Conservation (phyloP, 148 eudicot species). For the Diospyros kaki region DNA sequence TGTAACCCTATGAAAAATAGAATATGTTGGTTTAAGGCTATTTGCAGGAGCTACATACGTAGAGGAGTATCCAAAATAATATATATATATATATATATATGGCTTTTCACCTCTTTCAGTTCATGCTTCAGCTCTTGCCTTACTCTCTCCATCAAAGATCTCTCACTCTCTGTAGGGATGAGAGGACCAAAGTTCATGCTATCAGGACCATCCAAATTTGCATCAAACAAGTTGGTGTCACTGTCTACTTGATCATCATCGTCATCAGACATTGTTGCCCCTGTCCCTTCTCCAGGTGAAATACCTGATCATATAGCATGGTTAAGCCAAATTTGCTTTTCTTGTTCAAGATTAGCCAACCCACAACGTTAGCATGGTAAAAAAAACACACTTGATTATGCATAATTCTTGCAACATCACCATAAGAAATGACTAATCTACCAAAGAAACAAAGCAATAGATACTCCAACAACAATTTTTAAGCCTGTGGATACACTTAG, state of each 20-base stretch:
- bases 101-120: constrained; percentile 55
- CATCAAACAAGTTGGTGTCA: constrained; percentile 66
- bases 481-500: too few relatives aligned
- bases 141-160: constrained; percentile 95
- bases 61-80: background rate
- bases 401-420: too few relatives aligned
- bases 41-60: background rate
- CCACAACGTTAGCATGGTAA: too few relatives aligned
- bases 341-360: too few relatives aligned
- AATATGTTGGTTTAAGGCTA: background rate
- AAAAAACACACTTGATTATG: too few relatives aligned
- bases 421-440: too few relatives aligned
- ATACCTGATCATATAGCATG: constrained; percentile 51
- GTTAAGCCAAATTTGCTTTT: background rate
- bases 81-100: too few relatives aligned
- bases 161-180: constrained; percentile 76
- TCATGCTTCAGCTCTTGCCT: constrained; percentile 83
- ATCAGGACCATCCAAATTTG: constrained; percentile 61
- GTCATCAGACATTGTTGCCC: constrained; percentile 95
- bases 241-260: constrained; percentile 76
- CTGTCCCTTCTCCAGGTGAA: constrained; percentile 86
- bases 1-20: constrained; percentile 55
- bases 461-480: too few relatives aligned
- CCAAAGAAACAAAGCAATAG: too few relatives aligned
- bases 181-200: constrained; percentile 87